Conservation (phyloP, 192 early-diverging fungal species). For the Backusella morwellensis region DNA sequence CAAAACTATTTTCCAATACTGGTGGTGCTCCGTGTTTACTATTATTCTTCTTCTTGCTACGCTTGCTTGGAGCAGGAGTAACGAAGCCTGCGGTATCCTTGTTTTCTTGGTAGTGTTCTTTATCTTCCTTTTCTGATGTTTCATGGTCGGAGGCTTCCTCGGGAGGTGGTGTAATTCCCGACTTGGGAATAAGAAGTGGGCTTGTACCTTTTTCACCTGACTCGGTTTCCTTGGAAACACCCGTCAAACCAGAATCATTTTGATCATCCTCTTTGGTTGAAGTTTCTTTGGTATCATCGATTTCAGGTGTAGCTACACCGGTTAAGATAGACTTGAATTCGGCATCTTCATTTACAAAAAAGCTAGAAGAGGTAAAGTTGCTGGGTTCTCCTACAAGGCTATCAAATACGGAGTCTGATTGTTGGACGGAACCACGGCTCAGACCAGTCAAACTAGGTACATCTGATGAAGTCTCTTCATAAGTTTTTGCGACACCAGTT, state of each 20-base stretch:
- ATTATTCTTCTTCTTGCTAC: not conserved
- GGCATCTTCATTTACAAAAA: not conserved
- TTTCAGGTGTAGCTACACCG: not conserved
- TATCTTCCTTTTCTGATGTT: not conserved
- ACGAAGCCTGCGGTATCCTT: not conserved
- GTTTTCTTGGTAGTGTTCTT: not conserved
- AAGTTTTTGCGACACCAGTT: not conserved
- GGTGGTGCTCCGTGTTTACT: not conserved
- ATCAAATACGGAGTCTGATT: not conserved
- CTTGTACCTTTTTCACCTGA: not conserved
- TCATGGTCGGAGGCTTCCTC: slow-evolving; percentile 1
- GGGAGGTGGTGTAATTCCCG: not conserved
- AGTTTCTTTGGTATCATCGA: not conserved
- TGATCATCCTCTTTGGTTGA: not conserved
- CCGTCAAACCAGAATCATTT: not conserved
- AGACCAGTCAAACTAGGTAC: not conserved
- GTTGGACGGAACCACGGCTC: not conserved
- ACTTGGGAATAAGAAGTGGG: not conserved
- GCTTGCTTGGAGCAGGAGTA: not conserved
- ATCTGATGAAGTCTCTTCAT: not conserved
- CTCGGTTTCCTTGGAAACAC: slow-evolving; percentile 1
- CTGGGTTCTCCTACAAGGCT: not conserved
- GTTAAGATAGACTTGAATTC: not conserved
- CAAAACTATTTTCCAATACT: not conserved
- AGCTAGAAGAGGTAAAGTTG: not conserved